phyloP scores from a whole-genome alignment of 1,284 basidiomycete genomes.

The Phenoliferia sp. region DNA sequence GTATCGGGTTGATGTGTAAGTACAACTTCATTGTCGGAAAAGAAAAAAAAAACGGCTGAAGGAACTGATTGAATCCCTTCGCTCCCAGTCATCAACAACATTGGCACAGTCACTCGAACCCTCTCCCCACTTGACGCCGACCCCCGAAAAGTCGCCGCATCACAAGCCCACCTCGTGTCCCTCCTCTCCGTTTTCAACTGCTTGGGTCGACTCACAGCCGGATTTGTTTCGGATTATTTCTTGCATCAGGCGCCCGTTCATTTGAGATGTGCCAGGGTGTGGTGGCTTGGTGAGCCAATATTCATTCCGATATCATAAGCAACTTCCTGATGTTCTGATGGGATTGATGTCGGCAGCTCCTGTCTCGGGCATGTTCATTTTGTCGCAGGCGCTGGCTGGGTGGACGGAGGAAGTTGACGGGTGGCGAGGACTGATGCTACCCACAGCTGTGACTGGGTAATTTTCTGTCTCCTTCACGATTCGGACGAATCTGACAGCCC shows the following conservation, averaged over 20 bases:
- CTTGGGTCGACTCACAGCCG: conserved; percentile 22
- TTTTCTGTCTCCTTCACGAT: background rate
- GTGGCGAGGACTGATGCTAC: conserved; percentile 5
- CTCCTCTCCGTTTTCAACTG: conserved; percentile 32
- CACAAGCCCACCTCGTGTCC: conserved; percentile 28
- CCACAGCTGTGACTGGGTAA: conserved; percentile 24
- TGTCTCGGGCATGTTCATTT: conserved; percentile 8
- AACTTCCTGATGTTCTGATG: background rate
- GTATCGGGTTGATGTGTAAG: conserved; percentile 18
- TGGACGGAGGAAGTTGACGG: conserved; percentile 8
- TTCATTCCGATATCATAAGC: background rate
- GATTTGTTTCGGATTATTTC: conserved; percentile 22
- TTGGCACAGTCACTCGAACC: background rate
- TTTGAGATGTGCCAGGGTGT: conserved; percentile 11
- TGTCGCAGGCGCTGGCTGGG: conserved; percentile 8
- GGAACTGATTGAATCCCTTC: background rate
- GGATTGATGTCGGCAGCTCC: background rate
- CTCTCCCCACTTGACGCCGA: conserved; percentile 4
- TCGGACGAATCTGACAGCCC: background rate
- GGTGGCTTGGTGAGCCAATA: conserved; percentile 11
- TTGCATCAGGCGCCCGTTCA: conserved; percentile 9
- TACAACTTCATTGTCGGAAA: background rate
- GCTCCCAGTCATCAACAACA: background rate
- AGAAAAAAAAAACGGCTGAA: background rate
- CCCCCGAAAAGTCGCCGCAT: conserved; percentile 1